phyloP scores from a whole-genome alignment of 345 rosid species.

The Aquilaria yunnanensis region DNA sequence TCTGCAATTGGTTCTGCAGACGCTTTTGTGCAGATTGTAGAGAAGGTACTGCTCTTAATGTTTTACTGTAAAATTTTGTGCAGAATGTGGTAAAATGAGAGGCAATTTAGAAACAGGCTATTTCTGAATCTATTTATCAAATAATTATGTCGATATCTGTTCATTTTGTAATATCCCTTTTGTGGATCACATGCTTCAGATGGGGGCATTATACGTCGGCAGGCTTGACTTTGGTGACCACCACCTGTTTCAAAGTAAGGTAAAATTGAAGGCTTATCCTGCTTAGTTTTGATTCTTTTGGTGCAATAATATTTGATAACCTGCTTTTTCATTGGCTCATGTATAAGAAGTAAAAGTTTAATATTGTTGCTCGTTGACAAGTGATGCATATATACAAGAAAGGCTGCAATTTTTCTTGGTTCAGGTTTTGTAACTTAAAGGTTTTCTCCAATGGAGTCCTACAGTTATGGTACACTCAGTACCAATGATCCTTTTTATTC shows the following conservation, averaged over 20 bases:
- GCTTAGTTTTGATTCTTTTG: not conserved
- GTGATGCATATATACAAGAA: too few relatives aligned
- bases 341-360: too few relatives aligned
- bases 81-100: not conserved
- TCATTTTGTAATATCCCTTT: not conserved
- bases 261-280: conserved; percentile 13
- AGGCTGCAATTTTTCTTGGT: too few relatives aligned
- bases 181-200: conserved; percentile 36
- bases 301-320: too few relatives aligned
- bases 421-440: too few relatives aligned
- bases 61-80: not conserved
- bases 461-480: too few relatives aligned
- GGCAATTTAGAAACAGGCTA: not conserved
- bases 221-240: conserved; percentile 76
- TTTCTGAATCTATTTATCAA: conserved; percentile 3
- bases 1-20: conserved; percentile 72
- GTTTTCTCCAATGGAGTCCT: too few relatives aligned
- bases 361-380: too few relatives aligned
- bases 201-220: conserved; percentile 48
- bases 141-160: not conserved
- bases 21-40: conserved; percentile 48
- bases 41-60: conserved; percentile 31
- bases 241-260: conserved; percentile 44
- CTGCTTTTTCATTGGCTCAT: too few relatives aligned
- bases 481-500: too few relatives aligned